phyloP scores from a whole-genome alignment of 2,329 filamentous ascomycete species.

The Domatiomyces catenatus region DNA sequence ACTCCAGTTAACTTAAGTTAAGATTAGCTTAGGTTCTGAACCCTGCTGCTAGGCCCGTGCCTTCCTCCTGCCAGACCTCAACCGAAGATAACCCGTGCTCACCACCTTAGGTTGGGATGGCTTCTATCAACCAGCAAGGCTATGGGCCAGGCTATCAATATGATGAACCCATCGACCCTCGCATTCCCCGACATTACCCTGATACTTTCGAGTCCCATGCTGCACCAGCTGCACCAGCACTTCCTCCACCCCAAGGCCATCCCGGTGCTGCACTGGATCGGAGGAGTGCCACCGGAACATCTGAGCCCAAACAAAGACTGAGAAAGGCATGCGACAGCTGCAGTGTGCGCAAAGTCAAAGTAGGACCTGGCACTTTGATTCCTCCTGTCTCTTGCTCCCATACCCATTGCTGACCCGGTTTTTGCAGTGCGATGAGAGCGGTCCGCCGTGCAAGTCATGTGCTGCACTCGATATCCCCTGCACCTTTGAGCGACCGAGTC shows the following conservation, averaged over 20 bases:
- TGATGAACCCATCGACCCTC: constrained; percentile 11
- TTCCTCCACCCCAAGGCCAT: neutral
- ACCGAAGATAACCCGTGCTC: neutral
- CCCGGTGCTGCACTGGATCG: too few relatives aligned
- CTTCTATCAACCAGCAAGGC: neutral
- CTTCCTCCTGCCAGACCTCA: neutral
- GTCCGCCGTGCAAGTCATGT: constrained; percentile 52
- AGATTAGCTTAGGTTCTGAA: neutral
- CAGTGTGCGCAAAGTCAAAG: constrained; percentile 39
- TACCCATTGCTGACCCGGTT: constrained; percentile 4
- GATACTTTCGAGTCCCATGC: constrained; percentile 1
- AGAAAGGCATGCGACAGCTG: constrained; percentile 40
- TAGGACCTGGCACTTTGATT: constrained; percentile 16
- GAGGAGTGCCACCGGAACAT: neutral
- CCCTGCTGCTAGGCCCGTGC: neutral
- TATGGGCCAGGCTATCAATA: constrained; percentile 7
- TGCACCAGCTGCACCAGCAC: constrained; percentile 1
- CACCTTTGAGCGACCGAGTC: constrained; percentile 49
- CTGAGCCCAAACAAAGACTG: constrained; percentile 25
- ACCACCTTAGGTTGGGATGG: neutral
- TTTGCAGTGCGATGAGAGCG: constrained; percentile 46
- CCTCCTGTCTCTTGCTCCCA: neutral
- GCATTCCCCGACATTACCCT: constrained; percentile 8
- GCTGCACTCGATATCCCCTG: constrained; percentile 50
- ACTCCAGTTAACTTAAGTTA: neutral